phyloP scores from a whole-genome alignment of 495 filamentous ascomycete species.

The Neurospora cerealis region DNA sequence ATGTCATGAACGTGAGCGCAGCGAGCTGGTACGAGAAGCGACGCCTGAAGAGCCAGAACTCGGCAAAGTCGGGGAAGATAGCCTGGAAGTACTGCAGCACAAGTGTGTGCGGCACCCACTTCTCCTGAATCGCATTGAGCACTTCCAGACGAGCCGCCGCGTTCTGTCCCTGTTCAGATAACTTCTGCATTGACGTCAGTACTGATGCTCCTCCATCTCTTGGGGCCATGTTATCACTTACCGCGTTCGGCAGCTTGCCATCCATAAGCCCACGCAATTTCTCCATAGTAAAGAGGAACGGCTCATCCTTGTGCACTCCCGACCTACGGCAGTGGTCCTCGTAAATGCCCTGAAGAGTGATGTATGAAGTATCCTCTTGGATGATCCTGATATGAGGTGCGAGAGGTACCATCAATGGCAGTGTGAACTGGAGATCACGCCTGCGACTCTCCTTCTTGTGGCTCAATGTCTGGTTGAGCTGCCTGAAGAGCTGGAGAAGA shows the following conservation, averaged over 20 bases:
- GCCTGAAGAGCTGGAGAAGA: conserved; percentile 93
- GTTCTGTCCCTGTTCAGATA: conserved; percentile 41
- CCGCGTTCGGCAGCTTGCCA: conserved; percentile 41
- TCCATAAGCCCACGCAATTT: conserved; percentile 71
- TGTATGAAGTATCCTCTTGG: conserved; percentile 89
- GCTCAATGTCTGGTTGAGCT: conserved; percentile 81
- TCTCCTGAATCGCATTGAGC: conserved; percentile 81
- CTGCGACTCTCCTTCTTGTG: conserved; percentile 91
- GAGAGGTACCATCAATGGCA: conserved; percentile 89
- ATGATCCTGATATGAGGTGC: conserved; percentile 89
- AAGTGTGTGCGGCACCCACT: conserved; percentile 72
- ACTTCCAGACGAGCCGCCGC: conserved; percentile 69
- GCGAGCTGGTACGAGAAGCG: conserved; percentile 95
- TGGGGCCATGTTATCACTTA: conserved; percentile 24
- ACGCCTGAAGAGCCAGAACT: conserved; percentile 96
- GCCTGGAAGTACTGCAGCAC: conserved; percentile 83
- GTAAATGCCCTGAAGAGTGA: conserved; percentile 85
- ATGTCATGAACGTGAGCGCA: conserved; percentile 97
- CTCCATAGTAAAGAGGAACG: conserved; percentile 88
- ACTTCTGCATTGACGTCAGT: conserved; percentile 35
- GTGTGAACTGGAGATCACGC: conserved; percentile 88
- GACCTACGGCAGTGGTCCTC: conserved; percentile 88
- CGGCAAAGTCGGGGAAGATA: conserved; percentile 78
- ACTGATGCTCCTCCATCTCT: not conserved
- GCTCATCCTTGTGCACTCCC: conserved; percentile 86